Evolutionary conservation across 2,329 filamentous ascomycete genomes (phyloP).

Genomic region (Fusarium algeriense): DNA sequence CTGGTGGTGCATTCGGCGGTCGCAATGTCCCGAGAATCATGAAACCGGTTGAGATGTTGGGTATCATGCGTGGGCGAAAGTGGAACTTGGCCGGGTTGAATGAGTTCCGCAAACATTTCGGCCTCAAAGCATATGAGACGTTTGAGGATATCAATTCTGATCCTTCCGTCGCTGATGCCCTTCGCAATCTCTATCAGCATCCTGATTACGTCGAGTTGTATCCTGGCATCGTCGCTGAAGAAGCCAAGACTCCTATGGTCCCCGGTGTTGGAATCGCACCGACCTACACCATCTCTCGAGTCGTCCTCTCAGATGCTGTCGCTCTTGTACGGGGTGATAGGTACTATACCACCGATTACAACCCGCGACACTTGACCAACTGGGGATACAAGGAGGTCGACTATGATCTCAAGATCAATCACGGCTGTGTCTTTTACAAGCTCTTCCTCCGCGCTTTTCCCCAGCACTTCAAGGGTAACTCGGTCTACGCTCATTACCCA

Average conservation of each 20-base stretch:
- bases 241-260: slow-evolving; percentile 78
- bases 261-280: slow-evolving; percentile 81
- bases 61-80: slow-evolving; percentile 79
- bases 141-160: slow-evolving; percentile 90
- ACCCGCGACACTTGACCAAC: slow-evolving; percentile 79
- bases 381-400: slow-evolving; percentile 85
- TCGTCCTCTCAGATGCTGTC: slow-evolving; percentile 82
- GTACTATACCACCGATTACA: slow-evolving; percentile 83
- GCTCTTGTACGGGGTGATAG: slow-evolving; percentile 82
- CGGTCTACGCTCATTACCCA: slow-evolving; percentile 85
- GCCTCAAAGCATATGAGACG: slow-evolving; percentile 77
- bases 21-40: slow-evolving; percentile 80
- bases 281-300: slow-evolving; percentile 81
- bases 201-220: slow-evolving; percentile 86
- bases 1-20: slow-evolving; percentile 79
- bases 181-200: slow-evolving; percentile 79
- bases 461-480: slow-evolving; percentile 80
- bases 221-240: slow-evolving; percentile 81
- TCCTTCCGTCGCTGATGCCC: slow-evolving; percentile 73
- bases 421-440: slow-evolving; percentile 89
- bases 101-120: slow-evolving; percentile 87
- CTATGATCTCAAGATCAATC: slow-evolving; percentile 79
- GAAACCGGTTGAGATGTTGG: slow-evolving; percentile 81
- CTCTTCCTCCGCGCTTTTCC: slow-evolving; percentile 84
- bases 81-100: slow-evolving; percentile 86